Percentiles rank a stretch among this genome's conserved stretches.
These are phyloP conservation scores for Eucalyptus brandiana DNA, from an alignment of 345 rosid species.

Conservation along the genomic window DNA sequence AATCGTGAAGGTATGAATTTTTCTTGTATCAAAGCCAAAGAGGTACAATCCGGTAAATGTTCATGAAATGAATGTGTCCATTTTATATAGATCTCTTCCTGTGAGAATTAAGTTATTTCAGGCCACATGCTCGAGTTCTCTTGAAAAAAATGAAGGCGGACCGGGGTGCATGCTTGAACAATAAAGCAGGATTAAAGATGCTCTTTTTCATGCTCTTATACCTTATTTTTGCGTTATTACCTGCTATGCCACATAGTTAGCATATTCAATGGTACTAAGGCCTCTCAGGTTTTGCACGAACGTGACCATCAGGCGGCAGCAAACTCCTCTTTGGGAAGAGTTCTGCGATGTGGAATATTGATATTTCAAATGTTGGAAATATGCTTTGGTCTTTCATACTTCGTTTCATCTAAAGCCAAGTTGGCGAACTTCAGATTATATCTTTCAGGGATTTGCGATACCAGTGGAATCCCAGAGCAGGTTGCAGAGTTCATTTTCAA, in stretches of 20 bases:
- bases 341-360: background rate
- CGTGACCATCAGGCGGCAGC: background rate
- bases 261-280: background rate
- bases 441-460: constrained; percentile 65
- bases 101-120: constrained; percentile 4
- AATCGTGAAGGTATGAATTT: too few relatives aligned
- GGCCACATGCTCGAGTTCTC: constrained; percentile 89
- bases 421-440: background rate
- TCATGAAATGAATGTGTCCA: background rate
- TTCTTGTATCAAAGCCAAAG: constrained; percentile 53
- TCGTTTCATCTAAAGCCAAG: background rate
- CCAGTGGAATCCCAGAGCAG: constrained; percentile 65
- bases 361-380: background rate
- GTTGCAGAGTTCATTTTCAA: constrained; percentile 51
- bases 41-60: constrained; percentile 17
- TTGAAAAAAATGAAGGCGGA: constrained; percentile 60
- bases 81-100: background rate
- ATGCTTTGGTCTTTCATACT: background rate
- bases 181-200: constrained; percentile 79
- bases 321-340: background rate
- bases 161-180: constrained; percentile 76
- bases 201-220: background rate
- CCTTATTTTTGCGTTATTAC: background rate
- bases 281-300: background rate
- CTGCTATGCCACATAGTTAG: background rate